Conservation (phyloP, 768 basidiomycete genomes). For the Lactarius evosmus region DNA sequence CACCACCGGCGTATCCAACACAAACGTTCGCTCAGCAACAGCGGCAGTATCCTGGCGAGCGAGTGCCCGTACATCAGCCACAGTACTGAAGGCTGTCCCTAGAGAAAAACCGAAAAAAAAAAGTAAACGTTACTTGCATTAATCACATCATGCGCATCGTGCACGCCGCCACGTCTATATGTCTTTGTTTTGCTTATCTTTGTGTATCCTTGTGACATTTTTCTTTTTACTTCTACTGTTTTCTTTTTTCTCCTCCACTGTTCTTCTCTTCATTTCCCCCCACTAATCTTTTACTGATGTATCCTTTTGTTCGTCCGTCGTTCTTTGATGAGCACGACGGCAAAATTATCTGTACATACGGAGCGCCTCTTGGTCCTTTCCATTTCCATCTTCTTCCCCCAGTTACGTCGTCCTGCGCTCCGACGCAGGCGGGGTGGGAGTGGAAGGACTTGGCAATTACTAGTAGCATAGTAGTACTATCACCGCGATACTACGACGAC, state of each 20-base stretch:
- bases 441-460: conserved; percentile 11
- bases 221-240: neutral
- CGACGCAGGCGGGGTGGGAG: neutral
- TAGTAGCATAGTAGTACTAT: conserved; percentile 15
- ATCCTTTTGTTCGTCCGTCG: conserved; percentile 6
- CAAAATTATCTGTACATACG: conserved; percentile 27
- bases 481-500: conserved; percentile 2
- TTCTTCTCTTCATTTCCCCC: neutral
- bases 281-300: conserved; percentile 10
- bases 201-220: neutral
- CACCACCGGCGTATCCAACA: conserved; percentile 14
- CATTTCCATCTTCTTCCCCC: neutral
- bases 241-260: neutral
- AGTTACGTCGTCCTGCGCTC: neutral
- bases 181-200: neutral
- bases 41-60: conserved; percentile 17
- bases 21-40: conserved; percentile 17
- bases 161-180: neutral
- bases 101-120: conserved; percentile 3
- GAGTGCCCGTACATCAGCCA: conserved; percentile 21
- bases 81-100: conserved; percentile 10
- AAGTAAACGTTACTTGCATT: conserved; percentile 17
- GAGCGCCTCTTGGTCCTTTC: neutral
- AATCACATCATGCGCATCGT: conserved; percentile 1
- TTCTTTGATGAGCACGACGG: conserved; percentile 1